Percentiles rank a stretch among this genome's conserved stretches.
These are phyloP conservation scores for Microsporum ferrugineum DNA, from an alignment of 2,329 filamentous ascomycete species.

Conservation along the genomic window DNA sequence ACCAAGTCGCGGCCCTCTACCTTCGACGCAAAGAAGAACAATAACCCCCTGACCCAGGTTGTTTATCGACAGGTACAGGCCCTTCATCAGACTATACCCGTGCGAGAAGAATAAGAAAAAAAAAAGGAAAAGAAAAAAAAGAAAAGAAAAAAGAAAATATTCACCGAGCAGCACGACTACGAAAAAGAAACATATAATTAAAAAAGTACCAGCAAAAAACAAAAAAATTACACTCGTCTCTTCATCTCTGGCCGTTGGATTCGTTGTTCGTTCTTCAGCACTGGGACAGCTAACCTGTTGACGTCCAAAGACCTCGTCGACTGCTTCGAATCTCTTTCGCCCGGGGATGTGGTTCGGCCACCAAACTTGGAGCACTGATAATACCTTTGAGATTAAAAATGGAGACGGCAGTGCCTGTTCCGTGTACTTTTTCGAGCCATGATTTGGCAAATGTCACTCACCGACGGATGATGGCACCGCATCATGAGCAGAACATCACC, in stretches of 20 bases:
- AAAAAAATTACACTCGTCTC: neutral
- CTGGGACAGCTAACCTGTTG: neutral
- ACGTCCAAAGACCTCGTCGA: neutral
- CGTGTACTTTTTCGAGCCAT: slow-evolving; percentile 31
- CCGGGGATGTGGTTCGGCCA: slow-evolving; percentile 2
- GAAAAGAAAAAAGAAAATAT: slow-evolving; percentile 1
- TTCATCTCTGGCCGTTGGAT: neutral
- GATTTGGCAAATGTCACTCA: slow-evolving; percentile 26
- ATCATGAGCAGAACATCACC: slow-evolving; percentile 24
- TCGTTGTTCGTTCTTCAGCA: neutral
- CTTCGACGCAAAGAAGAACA: too few species aligned
- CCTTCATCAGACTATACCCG: neutral
- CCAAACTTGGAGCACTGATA: neutral
- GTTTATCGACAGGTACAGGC: too few species aligned
- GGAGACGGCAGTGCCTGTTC: slow-evolving; percentile 32
- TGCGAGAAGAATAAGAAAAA: neutral
- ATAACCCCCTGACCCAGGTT: too few species aligned
- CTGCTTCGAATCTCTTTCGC: neutral
- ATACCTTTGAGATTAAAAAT: slow-evolving; percentile 18
- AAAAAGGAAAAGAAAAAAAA: neutral
- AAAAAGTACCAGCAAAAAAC: slow-evolving; percentile 2
- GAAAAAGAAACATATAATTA: neutral
- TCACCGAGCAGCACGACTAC: neutral
- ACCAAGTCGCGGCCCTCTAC: neutral
- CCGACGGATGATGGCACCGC: slow-evolving; percentile 29